These are phyloP conservation scores for Neurospora sp. DNA, from an alignment of 495 filamentous ascomycete species.

Conservation along the genomic window DNA sequence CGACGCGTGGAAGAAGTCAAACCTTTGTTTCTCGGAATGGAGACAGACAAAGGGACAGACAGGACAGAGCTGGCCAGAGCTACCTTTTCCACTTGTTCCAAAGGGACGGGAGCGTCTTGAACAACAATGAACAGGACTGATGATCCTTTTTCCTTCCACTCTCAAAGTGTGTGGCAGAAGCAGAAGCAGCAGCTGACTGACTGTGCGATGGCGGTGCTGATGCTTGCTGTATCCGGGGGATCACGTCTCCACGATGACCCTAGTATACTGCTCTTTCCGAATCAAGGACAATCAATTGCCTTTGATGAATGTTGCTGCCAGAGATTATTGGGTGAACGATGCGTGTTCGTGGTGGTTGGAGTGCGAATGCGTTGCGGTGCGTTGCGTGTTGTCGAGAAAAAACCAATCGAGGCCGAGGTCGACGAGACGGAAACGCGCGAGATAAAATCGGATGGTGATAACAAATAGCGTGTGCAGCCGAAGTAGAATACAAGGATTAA, in stretches of 20 bases:
- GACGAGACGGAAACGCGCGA: slow-evolving; percentile 16
- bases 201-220: too few relatives aligned
- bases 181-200: not conserved
- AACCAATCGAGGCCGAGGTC: slow-evolving; percentile 3
- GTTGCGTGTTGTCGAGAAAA: not conserved
- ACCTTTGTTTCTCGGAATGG: not conserved
- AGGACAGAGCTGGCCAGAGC: not conserved
- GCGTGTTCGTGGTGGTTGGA: not conserved
- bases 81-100: not conserved
- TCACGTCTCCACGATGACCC: not conserved
- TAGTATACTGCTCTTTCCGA: not conserved
- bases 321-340: not conserved
- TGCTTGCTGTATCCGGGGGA: not conserved
- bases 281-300: not conserved
- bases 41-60: not conserved
- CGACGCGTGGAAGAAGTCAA: not conserved
- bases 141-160: not conserved
- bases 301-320: not conserved
- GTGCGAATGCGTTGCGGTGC: not conserved
- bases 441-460: not conserved
- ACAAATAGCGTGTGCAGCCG: not conserved
- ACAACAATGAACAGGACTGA: not conserved
- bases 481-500: slow-evolving; percentile 31
- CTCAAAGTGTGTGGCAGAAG: not conserved
- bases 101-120: not conserved